Evolutionary conservation across 148 eudicot species (phyloP).

Genomic region (Silene latifolia): DNA sequence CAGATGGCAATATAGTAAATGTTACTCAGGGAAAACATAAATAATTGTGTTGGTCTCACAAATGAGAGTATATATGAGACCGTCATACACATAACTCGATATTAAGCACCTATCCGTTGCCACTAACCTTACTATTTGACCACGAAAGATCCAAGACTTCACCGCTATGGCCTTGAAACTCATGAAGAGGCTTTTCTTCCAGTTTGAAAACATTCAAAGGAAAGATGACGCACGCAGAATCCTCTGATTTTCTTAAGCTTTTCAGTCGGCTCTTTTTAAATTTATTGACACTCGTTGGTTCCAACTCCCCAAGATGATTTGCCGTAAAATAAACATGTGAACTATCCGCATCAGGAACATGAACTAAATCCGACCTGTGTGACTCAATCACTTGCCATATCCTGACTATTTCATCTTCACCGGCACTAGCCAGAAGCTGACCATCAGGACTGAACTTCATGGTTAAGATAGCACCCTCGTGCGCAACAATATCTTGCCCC

Average conservation of each 20-base stretch:
- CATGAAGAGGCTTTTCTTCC: slow-evolving; percentile 69
- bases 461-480: slow-evolving; percentile 70
- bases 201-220: slow-evolving; percentile 57
- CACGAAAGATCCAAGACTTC: slow-evolving; percentile 88
- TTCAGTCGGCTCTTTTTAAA: slow-evolving; percentile 35
- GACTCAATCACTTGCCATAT: slow-evolving; percentile 69
- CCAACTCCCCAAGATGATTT: slow-evolving; percentile 46
- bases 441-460: slow-evolving; percentile 95
- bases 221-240: slow-evolving; percentile 62
- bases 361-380: slow-evolving; percentile 34
- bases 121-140: slow-evolving; percentile 72
- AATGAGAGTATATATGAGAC: neutral
- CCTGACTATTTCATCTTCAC: slow-evolving; percentile 78
- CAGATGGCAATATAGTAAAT: neutral
- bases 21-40: too few species aligned
- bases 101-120: too few species aligned
- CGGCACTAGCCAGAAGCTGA: slow-evolving; percentile 67
- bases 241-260: slow-evolving; percentile 48
- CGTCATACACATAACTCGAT: too few species aligned
- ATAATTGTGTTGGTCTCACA: too few species aligned
- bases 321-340: slow-evolving; percentile 52
- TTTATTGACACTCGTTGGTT: slow-evolving; percentile 37
- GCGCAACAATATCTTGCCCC: slow-evolving; percentile 70
- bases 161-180: slow-evolving; percentile 67
- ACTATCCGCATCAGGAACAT: slow-evolving; percentile 38